These are phyloP conservation scores for Pseudonitzschia multistriata DNA, from an alignment of 108 stramenopile species.

Conservation along the genomic window DNA sequence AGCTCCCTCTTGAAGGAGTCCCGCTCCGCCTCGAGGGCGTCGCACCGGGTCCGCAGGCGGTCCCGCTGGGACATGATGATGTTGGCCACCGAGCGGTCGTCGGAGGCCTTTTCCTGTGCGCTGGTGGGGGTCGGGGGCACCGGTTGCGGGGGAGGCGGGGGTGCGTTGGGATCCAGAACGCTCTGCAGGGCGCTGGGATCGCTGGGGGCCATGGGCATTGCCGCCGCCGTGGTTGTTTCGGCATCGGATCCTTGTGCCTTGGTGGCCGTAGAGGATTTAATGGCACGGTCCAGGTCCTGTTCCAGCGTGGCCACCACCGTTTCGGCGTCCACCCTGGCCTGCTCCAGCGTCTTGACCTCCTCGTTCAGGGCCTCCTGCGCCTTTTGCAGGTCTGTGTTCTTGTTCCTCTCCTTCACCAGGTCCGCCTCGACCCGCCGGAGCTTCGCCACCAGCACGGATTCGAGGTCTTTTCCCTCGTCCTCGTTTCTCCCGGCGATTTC, in stretches of 20 bases:
- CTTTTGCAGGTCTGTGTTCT: conserved; percentile 42
- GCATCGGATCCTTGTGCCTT: conserved; percentile 17
- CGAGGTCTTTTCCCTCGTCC: conserved; percentile 56
- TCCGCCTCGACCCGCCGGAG: conserved; percentile 78
- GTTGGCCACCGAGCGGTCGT: conserved; percentile 88
- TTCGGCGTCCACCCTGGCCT: conserved; percentile 63
- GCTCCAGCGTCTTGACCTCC: conserved; percentile 44
- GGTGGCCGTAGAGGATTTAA: conserved; percentile 44
- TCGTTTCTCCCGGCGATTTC: conserved; percentile 60
- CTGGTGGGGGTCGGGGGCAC: not conserved
- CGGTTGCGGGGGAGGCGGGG: conserved; percentile 33
- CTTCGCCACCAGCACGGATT: conserved; percentile 80
- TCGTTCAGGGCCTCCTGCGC: conserved; percentile 41
- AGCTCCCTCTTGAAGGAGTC: conserved; percentile 88
- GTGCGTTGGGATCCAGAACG: conserved; percentile 68
- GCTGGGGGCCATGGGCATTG: conserved; percentile 15
- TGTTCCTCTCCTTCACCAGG: conserved; percentile 75
- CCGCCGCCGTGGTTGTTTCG: conserved; percentile 7
- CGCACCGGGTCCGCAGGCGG: conserved; percentile 71
- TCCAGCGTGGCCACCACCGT: conserved; percentile 69
- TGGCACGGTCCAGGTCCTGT: conserved; percentile 71
- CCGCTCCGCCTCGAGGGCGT: conserved; percentile 79
- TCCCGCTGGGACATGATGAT: conserved; percentile 91
- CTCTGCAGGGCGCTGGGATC: conserved; percentile 57
- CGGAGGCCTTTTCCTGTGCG: conserved; percentile 60